phyloP scores from a whole-genome alignment of 169 alveolate genomes.

The Plasmodium gallinaceum region DNA sequence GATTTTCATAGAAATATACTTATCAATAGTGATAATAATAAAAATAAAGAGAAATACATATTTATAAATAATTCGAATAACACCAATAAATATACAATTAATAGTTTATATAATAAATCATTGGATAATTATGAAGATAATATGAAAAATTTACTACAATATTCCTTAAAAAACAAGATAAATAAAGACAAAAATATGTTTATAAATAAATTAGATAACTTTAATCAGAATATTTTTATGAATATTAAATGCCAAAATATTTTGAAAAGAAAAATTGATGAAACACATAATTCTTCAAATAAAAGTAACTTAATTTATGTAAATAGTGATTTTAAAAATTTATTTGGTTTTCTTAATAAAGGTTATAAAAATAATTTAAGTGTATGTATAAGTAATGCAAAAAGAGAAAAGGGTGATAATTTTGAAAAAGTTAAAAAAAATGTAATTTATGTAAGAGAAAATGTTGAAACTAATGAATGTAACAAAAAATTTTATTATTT shows the following conservation, averaged over 20 bases:
- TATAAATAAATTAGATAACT: not conserved
- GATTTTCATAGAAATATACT: not conserved
- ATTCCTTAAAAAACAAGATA: not conserved
- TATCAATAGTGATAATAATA: not conserved
- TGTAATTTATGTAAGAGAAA: too few species aligned
- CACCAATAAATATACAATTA: not conserved
- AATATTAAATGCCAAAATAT: not conserved
- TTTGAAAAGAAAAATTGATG: too few species aligned
- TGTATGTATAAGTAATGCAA: too few species aligned
- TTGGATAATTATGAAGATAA: not conserved
- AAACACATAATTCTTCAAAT: not conserved
- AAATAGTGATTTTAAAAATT: not conserved
- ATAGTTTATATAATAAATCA: not conserved
- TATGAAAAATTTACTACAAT: not conserved
- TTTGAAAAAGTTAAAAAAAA: too few species aligned
- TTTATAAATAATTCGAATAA: not conserved
- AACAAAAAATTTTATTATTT: too few species aligned
- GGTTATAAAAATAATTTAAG: too few species aligned
- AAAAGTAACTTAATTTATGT: not conserved
- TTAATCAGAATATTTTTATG: not conserved
- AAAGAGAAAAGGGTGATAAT: too few species aligned
- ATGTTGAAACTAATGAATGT: too few species aligned
- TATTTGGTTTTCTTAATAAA: not conserved
- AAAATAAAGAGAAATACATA: not conserved
- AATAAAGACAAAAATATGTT: constrained; percentile 9